Percentiles rank a stretch among this genome's conserved stretches.
Evolutionary conservation across 2,329 filamentous ascomycete genomes (phyloP).

Genomic region (Botryotinia globosa): DNA sequence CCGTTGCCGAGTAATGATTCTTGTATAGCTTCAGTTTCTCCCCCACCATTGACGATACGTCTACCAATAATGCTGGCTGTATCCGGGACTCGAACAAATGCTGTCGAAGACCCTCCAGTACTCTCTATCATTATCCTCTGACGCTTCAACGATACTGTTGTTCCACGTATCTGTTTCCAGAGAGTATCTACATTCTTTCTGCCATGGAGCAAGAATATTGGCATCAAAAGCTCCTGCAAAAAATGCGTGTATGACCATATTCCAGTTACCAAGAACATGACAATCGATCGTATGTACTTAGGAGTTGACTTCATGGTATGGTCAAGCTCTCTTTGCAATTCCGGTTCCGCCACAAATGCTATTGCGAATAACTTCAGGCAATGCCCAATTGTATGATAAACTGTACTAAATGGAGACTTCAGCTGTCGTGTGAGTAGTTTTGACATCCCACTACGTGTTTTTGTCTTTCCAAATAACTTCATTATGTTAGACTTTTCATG

Average conservation of each 20-base stretch:
- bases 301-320: slow-evolving; percentile 30
- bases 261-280: slow-evolving; percentile 40
- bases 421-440: slow-evolving; percentile 17
- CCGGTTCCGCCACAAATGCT: slow-evolving; percentile 44
- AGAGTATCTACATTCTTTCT: slow-evolving; percentile 28
- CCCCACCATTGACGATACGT: background rate
- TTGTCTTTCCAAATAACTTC: background rate
- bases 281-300: slow-evolving; percentile 27
- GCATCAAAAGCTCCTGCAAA: slow-evolving; percentile 22
- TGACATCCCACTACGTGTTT: background rate
- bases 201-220: slow-evolving; percentile 35
- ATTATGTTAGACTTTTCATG: slow-evolving; percentile 8
- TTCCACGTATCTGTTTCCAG: slow-evolving; percentile 18
- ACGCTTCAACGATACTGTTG: slow-evolving; percentile 15
- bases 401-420: slow-evolving; percentile 27
- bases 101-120: slow-evolving; percentile 48
- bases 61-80: slow-evolving; percentile 7
- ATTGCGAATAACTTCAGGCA: slow-evolving; percentile 45
- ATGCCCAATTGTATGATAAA: slow-evolving; percentile 39
- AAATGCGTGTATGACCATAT: slow-evolving; percentile 23
- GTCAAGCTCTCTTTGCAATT: slow-evolving; percentile 45
- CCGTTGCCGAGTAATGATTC: slow-evolving; percentile 13
- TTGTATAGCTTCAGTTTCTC: slow-evolving; percentile 1
- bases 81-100: slow-evolving; percentile 40
- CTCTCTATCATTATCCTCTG: slow-evolving; percentile 47